Conservation (phyloP, 2,329 filamentous ascomycete genomes). For the Nothophoma quercina region DNA sequence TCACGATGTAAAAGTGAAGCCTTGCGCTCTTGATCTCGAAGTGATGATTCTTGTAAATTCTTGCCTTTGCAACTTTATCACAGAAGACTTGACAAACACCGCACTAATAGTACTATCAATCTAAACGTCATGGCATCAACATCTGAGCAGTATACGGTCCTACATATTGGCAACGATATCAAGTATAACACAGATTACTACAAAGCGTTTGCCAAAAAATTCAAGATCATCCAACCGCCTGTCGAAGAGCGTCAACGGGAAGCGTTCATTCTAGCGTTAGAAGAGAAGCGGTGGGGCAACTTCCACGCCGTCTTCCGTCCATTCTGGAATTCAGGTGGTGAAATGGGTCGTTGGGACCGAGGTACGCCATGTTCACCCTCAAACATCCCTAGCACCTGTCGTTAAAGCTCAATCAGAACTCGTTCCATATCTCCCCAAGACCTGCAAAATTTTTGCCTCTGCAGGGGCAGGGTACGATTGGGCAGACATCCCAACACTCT, state of each 20-base stretch:
- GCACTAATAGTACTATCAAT: too few species aligned
- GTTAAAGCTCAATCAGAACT: too few species aligned
- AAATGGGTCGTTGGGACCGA: constrained; percentile 72
- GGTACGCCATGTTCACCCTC: too few species aligned
- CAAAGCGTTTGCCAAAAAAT: not conserved
- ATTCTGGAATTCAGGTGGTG: constrained; percentile 70
- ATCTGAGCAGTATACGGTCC: too few species aligned
- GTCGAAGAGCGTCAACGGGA: constrained; percentile 15
- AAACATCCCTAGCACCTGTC: too few species aligned
- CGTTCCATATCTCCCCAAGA: constrained; percentile 61
- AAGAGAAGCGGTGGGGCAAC: constrained; percentile 50
- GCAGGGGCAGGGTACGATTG: constrained; percentile 70
- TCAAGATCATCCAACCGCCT: not conserved
- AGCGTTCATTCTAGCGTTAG: constrained; percentile 49
- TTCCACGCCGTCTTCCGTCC: constrained; percentile 62
- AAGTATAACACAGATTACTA: not conserved
- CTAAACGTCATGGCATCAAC: too few species aligned
- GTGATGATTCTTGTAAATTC: too few species aligned
- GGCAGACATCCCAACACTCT: constrained; percentile 67
- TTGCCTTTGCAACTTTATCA: too few species aligned
- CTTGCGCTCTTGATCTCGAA: too few species aligned
- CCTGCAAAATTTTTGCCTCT: constrained; percentile 64
- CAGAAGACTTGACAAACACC: too few species aligned
- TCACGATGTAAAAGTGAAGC: too few species aligned
- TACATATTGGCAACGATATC: not conserved